A percentile compares a stretch with the other conserved stretches of the same genome.
Conservation (phyloP, 1,139 yeast genomes). For the Pichia sp. region DNA sequence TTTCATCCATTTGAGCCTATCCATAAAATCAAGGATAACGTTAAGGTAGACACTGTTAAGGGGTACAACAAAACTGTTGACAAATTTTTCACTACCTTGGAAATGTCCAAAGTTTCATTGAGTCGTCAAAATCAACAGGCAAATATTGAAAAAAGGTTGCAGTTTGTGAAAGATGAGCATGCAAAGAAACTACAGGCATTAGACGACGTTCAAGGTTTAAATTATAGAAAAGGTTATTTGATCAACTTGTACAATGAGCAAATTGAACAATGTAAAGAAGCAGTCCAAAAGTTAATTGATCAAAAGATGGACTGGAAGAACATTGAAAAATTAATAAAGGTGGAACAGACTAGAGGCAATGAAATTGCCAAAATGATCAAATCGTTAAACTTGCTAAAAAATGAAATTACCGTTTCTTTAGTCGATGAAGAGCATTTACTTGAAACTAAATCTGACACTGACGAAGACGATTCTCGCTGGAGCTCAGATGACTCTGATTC, state of each 20-base stretch:
- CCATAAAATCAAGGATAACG: conserved; percentile 37
- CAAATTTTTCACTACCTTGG: conserved; percentile 76
- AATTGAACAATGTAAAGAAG: conserved; percentile 67
- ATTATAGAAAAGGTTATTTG: conserved; percentile 66
- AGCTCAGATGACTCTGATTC: conserved; percentile 35
- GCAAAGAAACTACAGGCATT: conserved; percentile 66
- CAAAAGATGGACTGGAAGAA: conserved; percentile 96
- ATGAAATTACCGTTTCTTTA: conserved; percentile 58
- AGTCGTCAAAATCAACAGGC: conserved; percentile 73
- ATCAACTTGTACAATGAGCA: conserved; percentile 65
- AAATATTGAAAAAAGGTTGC: conserved; percentile 67
- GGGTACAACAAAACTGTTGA: conserved; percentile 85
- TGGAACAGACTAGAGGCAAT: conserved; percentile 67
- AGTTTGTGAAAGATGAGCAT: conserved; percentile 72
- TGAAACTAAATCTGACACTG: conserved; percentile 28
- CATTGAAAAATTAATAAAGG: conserved; percentile 67
- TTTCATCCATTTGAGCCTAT: conserved; percentile 80
- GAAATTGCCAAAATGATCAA: conserved; percentile 57
- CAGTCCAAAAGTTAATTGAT: conserved; percentile 62
- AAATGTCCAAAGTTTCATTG: conserved; percentile 70
- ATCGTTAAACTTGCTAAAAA: conserved; percentile 69
- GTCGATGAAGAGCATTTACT: conserved; percentile 42
- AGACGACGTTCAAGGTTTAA: conserved; percentile 57
- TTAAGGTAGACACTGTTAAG: conserved; percentile 29
- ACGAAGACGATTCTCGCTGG: conserved; percentile 33